Conservation (phyloP, 768 basidiomycete genomes). For the Kwoniella mangroviensis region DNA sequence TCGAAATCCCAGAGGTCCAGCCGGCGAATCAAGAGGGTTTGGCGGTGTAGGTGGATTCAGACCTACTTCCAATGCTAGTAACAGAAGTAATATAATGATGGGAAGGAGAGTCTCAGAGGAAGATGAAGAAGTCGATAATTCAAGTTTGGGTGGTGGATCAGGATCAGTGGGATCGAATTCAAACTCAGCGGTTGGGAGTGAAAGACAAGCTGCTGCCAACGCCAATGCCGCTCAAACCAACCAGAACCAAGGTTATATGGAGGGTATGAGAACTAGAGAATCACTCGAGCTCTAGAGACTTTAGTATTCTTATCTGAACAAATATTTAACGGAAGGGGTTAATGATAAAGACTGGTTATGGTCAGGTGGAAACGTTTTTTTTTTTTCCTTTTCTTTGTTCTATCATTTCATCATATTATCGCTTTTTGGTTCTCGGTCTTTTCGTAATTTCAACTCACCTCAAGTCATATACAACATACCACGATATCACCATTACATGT, state of each 20-base stretch:
- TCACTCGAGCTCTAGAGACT: slow-evolving; percentile 34
- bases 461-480: slow-evolving; percentile 8
- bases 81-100: slow-evolving; percentile 11
- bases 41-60: slow-evolving; percentile 14
- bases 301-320: neutral
- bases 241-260: slow-evolving; percentile 14
- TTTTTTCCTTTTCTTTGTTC: neutral
- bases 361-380: neutral
- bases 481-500: neutral
- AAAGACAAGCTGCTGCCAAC: slow-evolving; percentile 13
- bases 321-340: neutral
- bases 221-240: neutral
- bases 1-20: slow-evolving; percentile 53
- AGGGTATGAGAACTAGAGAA: slow-evolving; percentile 45
- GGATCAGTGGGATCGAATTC: slow-evolving; percentile 21
- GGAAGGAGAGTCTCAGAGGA: slow-evolving; percentile 27
- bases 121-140: slow-evolving; percentile 25
- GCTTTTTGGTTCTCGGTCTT: neutral
- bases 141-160: slow-evolving; percentile 14
- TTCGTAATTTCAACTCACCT: neutral
- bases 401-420: neutral
- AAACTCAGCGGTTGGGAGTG: slow-evolving; percentile 11
- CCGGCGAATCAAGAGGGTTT: slow-evolving; percentile 51
- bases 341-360: neutral
- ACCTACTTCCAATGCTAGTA: slow-evolving; percentile 16